Evolutionary conservation across 768 basidiomycete species (phyloP).

Genomic region (Coprinellus aureogranulatus): DNA sequence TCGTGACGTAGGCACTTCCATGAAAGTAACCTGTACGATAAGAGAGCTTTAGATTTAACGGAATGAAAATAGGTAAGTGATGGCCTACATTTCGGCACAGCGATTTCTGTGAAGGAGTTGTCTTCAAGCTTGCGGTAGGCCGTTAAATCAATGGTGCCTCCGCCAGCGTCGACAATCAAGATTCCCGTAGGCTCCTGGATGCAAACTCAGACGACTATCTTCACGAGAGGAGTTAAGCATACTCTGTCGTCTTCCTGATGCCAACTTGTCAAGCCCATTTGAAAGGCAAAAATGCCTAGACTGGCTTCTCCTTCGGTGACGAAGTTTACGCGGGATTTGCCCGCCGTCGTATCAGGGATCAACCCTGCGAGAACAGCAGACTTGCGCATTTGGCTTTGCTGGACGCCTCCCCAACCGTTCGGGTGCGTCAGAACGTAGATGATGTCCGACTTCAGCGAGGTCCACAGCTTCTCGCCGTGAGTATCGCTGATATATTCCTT

Average conservation of each 20-base stretch:
- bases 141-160: constrained; percentile 59
- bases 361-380: constrained; percentile 47
- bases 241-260: background rate
- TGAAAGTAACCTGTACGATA: constrained; percentile 44
- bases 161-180: constrained; percentile 57
- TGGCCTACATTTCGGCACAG: constrained; percentile 33
- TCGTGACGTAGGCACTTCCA: constrained; percentile 45
- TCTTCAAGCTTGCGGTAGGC: constrained; percentile 24
- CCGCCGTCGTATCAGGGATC: constrained; percentile 28
- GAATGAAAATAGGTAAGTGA: background rate
- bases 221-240: background rate
- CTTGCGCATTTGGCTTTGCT: constrained; percentile 46
- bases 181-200: constrained; percentile 43
- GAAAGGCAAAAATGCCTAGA: constrained; percentile 43
- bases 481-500: constrained; percentile 34
- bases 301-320: constrained; percentile 58
- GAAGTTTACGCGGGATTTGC: constrained; percentile 39
- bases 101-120: constrained; percentile 38
- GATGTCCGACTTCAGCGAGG: constrained; percentile 29
- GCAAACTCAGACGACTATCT: no score
- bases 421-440: constrained; percentile 47
- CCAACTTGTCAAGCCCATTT: constrained; percentile 1
- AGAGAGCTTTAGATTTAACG: no score
- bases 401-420: constrained; percentile 53
- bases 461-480: constrained; percentile 29